Evolutionary conservation across 1,284 basidiomycete species (phyloP).

Genomic region (Psilocybe mexicana): DNA sequence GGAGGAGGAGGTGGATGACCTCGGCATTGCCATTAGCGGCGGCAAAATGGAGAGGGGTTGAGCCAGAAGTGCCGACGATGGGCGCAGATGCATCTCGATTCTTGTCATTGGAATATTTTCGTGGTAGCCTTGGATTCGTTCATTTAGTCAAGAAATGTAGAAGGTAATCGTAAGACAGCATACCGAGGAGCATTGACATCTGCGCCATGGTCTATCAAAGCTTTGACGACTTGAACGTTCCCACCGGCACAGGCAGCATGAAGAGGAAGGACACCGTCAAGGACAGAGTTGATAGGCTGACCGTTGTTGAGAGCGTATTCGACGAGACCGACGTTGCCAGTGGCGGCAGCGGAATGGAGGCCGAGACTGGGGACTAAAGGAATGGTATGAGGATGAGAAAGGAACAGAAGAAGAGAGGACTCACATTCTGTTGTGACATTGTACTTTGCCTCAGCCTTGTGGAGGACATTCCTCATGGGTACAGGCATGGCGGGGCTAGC

Average conservation of each 20-base stretch:
- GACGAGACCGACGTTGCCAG: slow-evolving; percentile 85
- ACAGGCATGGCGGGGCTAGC: slow-evolving; percentile 26
- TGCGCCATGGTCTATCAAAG: slow-evolving; percentile 87
- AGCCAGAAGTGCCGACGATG: slow-evolving; percentile 80
- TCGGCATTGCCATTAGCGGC: slow-evolving; percentile 86
- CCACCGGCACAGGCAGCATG: slow-evolving; percentile 91
- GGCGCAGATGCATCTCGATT: slow-evolving; percentile 60
- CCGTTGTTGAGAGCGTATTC: slow-evolving; percentile 89
- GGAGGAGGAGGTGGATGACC: slow-evolving; percentile 75
- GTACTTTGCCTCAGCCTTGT: slow-evolving; percentile 67
- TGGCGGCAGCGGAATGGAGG: slow-evolving; percentile 86
- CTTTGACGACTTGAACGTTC: slow-evolving; percentile 78
- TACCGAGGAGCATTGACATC: slow-evolving; percentile 90
- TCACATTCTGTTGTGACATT: slow-evolving; percentile 79
- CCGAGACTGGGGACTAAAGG: slow-evolving; percentile 79
- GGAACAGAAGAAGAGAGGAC: slow-evolving; percentile 27
- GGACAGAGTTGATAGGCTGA: slow-evolving; percentile 90
- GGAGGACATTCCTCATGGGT: slow-evolving; percentile 36
- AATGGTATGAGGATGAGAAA: slow-evolving; percentile 12
- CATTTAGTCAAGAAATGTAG: slow-evolving; percentile 3
- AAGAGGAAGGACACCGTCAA: slow-evolving; percentile 89
- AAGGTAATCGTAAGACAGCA: slow-evolving; percentile 22
- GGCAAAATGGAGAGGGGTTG: slow-evolving; percentile 93
- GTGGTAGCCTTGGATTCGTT: slow-evolving; percentile 57
- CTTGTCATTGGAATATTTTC: slow-evolving; percentile 78